Evolutionary conservation across 495 filamentous ascomycete species (phyloP), one percentile per base, ranked within the genome.

Genomic region (Hypoxylon trugodes): DNA sequence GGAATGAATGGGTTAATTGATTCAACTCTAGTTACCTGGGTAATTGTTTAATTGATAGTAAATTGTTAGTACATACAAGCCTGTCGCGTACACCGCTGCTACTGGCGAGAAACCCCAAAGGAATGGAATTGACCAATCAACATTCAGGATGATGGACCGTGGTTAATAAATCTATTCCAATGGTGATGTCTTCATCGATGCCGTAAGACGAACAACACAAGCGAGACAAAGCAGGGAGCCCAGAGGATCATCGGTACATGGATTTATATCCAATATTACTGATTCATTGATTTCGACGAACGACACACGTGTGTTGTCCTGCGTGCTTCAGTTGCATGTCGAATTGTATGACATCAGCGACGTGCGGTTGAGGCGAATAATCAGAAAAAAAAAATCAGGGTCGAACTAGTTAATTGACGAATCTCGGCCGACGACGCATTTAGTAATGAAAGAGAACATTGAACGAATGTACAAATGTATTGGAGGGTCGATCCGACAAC

Each of bases 331-430:
- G 18, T 54, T n/a, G n/a, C n/a, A n/a, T n/a, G n/a, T n/a, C n/a
- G n/a, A 37, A 4, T 40, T 47, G 35, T 33, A 65, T 58, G 61
- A 65, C 61, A 59, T 65, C 54, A 59, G 54, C 47, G 33, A 40
- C 32, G 30, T 16, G 21, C 35, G 24, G 42, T 16, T 36, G 45
- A 59, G 45, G 36, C 37, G 25, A 26, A n/a, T n/a, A n/a, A n/a
- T n/a, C n/a, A n/a, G n/a, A n/a, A n/a, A n/a, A n/a, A n/a, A n/a
- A n/a, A 18, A 48, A 32, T 35, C 43, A 18, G 43, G 56, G 26
- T 19, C 40, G 10, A 4, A 21, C 22, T 10, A 30, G 24, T 49
- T 1, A n/a, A 47, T 53, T 51, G 28, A 7, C 35, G 16, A 61
- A 56, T 50, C 21, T 43, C 21, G 12, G 16, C n/a, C n/a, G n/a